A percentile compares a stretch with the other conserved stretches of the same genome.
Evolutionary conservation across 2,329 filamentous ascomycete species (phyloP).

Genomic region (Cladosporium colombiae): DNA sequence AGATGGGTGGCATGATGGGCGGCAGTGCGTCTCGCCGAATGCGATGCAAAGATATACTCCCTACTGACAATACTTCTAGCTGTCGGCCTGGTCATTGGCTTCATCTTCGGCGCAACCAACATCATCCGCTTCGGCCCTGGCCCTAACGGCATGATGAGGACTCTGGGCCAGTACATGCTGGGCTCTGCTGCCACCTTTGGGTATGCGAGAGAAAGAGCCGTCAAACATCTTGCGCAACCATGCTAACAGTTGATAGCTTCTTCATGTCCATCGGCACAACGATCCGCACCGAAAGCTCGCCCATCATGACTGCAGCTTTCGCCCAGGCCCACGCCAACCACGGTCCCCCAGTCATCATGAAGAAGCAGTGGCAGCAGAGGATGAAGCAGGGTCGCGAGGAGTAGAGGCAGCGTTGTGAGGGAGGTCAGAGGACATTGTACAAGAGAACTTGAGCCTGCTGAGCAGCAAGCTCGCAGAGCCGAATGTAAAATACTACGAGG

Average conservation of each 20-base stretch:
- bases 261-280: constrained; percentile 99
- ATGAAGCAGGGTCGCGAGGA: constrained; percentile 18
- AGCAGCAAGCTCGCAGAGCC: background rate
- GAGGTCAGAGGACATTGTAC: background rate
- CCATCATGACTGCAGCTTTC: constrained; percentile 74
- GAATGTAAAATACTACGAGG: constrained; percentile 13
- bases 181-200: constrained; percentile 95
- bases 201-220: constrained; percentile 53
- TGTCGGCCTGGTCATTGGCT: constrained; percentile 94
- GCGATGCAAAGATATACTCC: background rate
- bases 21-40: constrained; percentile 68
- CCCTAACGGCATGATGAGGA: constrained; percentile 89
- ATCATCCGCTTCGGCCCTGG: constrained; percentile 95
- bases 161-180: constrained; percentile 93
- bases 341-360: constrained; percentile 70
- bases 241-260: constrained; percentile 58
- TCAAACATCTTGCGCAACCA: no score
- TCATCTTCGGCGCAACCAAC: constrained; percentile 90
- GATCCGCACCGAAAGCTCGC: constrained; percentile 86
- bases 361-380: constrained; percentile 41
- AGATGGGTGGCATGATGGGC: constrained; percentile 99
- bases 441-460: background rate
- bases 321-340: constrained; percentile 61
- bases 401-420: background rate
- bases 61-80: constrained; percentile 53